Conservation (phyloP, 2,329 filamentous ascomycete genomes). For the Aspergillus sergii region DNA sequence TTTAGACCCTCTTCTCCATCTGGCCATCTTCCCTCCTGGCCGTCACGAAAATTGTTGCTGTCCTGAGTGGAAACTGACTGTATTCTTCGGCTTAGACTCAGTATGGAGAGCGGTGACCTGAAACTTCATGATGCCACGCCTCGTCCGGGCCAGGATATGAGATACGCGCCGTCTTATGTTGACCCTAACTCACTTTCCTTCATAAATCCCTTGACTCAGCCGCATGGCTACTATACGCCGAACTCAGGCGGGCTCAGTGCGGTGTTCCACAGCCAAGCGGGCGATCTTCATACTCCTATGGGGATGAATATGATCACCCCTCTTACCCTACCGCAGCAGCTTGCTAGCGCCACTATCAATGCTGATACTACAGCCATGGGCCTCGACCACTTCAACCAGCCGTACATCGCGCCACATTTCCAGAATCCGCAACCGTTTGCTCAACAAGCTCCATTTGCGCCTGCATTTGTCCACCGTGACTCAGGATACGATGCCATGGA, state of each 20-base stretch:
- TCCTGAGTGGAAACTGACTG: slow-evolving; percentile 15
- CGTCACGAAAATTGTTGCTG: background rate
- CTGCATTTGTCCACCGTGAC: slow-evolving; percentile 80
- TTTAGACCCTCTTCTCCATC: background rate
- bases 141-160: slow-evolving; percentile 78
- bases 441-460: slow-evolving; percentile 66
- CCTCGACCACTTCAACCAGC: slow-evolving; percentile 68
- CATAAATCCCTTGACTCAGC: slow-evolving; percentile 74
- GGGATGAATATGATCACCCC: slow-evolving; percentile 77
- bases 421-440: slow-evolving; percentile 73
- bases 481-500: slow-evolving; percentile 79
- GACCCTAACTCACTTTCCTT: slow-evolving; percentile 85
- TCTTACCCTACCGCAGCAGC: slow-evolving; percentile 72
- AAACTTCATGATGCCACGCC: slow-evolving; percentile 85
- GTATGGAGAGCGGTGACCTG: slow-evolving; percentile 52
- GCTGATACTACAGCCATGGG: slow-evolving; percentile 64
- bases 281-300: slow-evolving; percentile 84
- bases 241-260: slow-evolving; percentile 77
- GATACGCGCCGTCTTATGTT: slow-evolving; percentile 84
- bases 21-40: background rate
- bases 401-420: slow-evolving; percentile 60
- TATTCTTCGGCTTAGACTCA: slow-evolving; percentile 39
- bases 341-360: slow-evolving; percentile 59
- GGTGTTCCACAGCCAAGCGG: slow-evolving; percentile 79
- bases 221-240: slow-evolving; percentile 83